Evolutionary conservation across 2,329 filamentous ascomycete species (phyloP).

Genomic region (Monosporascus ibericus): DNA sequence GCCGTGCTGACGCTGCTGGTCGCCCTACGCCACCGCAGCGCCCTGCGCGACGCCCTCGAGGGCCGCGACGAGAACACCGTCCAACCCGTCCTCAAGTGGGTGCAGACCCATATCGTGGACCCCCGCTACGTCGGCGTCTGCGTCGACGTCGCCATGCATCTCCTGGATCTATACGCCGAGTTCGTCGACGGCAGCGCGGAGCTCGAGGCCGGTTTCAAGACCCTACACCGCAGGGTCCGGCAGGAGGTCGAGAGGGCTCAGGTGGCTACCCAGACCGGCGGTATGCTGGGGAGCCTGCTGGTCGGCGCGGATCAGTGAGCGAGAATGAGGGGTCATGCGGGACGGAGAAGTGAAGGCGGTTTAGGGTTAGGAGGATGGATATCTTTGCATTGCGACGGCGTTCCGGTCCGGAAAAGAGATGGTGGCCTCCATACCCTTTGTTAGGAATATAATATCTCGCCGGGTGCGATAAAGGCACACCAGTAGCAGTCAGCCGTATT

Average conservation of each 20-base stretch:
- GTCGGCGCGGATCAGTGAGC: conserved; percentile 30
- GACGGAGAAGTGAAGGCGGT: background rate
- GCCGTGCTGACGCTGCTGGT: conserved; percentile 71
- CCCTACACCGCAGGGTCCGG: conserved; percentile 64
- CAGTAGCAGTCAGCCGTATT: too few species aligned
- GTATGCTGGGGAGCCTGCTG: conserved; percentile 75
- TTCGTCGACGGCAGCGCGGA: conserved; percentile 68
- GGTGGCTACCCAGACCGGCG: conserved; percentile 71
- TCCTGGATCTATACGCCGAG: conserved; percentile 83
- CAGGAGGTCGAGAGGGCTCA: conserved; percentile 78
- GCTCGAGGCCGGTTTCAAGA: conserved; percentile 64
- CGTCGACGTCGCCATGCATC: conserved; percentile 73
- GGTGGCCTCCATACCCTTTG: background rate
- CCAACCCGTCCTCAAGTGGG: conserved; percentile 78
- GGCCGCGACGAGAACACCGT: conserved; percentile 76
- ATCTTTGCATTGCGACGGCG: background rate
- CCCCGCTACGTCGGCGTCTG: conserved; percentile 75
- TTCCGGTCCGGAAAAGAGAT: background rate
- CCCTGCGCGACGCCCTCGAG: conserved; percentile 72
- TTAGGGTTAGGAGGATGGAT: background rate
- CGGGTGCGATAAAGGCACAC: too few species aligned
- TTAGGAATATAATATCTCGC: background rate
- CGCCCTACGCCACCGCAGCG: conserved; percentile 81
- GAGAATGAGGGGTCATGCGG: background rate
- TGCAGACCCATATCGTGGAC: conserved; percentile 73